Base-by-base conservation (phyloP, 805 yeast species). In the Candida alai region DNA sequence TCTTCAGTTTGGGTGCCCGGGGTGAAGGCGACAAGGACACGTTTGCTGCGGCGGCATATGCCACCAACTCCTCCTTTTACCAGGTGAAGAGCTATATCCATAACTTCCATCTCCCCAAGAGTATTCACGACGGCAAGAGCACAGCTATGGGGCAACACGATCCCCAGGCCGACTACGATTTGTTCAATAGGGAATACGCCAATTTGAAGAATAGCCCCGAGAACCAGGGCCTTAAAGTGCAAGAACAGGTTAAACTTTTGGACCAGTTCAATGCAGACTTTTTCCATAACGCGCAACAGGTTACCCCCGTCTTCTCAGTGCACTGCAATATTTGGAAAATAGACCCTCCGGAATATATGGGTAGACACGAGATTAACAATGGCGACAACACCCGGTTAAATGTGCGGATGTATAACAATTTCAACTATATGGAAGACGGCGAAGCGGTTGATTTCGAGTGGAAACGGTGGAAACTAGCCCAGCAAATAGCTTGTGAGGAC, bases 11-110 rank as follows among this genome's bases (percentile, higher is more conserved):
- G 48, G 85, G 85, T 6, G 66, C 75, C 15, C 76, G 84, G 1
- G 89, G 89, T 20, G 84, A 81, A 59, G 89, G 89, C 31, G 89
- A 83, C 49, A 82, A 82, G 51, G 89, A 83, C 49, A 80, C 89
- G 0, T 81, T 80, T 43, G 70, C 76, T 24, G 74, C 81, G 4
- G 88, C 85, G 2, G 84, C 87, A 4, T 29, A 37, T 14, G 49
- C 32, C 2, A 19, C 33, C 5, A 27, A 36, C 4, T 30, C 42
- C 14, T 32, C 37, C 5, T 44, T 29, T 30, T 49, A 49, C 28
- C 54, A 49, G 34, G 49, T 49, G 9, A 37, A 40, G 18, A 39
- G 46, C 8, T 34, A 35, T 18, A 41, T 47, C 16, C 19, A 30
- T 17, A 39, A 54, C 1, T 19, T 42, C 32, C 39, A 48, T 33